A percentile compares a stretch with the other conserved stretches of the same genome.
These are phyloP conservation scores for Neoarthrinium moseri DNA, from an alignment of 2,329 filamentous ascomycete genomes.

Conservation along the genomic window DNA sequence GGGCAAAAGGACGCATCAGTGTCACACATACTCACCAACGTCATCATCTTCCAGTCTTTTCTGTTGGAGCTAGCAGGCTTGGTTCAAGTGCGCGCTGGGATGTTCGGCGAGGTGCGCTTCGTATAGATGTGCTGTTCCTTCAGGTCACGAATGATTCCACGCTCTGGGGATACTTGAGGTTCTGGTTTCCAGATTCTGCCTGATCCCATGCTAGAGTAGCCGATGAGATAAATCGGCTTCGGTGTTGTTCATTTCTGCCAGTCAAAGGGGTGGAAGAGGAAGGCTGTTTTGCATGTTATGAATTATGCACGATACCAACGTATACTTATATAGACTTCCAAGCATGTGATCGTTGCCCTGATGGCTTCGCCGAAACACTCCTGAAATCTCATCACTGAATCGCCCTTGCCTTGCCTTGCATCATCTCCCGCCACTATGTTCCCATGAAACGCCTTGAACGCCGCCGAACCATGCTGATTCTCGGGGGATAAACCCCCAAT, in stretches of 20 bases:
- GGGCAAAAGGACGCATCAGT: conserved; percentile 57
- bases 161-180: no score
- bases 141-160: no score
- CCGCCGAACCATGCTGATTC: background rate
- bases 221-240: no score
- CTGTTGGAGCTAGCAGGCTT: conserved; percentile 73
- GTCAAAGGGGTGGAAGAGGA: background rate
- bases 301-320: conserved; percentile 5
- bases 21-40: conserved; percentile 77
- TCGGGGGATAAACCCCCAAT: no score
- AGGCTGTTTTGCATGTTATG: background rate
- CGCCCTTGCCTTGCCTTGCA: no score
- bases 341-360: background rate
- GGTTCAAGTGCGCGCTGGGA: conserved; percentile 69
- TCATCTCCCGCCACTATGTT: no score
- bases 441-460: no score
- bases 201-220: no score
- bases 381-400: background rate
- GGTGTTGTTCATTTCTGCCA: no score
- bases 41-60: conserved; percentile 77
- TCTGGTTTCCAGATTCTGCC: no score
- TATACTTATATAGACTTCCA: background rate
- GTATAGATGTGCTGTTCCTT: conserved; percentile 24
- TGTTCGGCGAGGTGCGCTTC: conserved; percentile 76
- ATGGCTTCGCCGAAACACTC: background rate